Evolutionary conservation across 2,329 filamentous ascomycete species (phyloP), one percentile per base, ranked within the genome.

Genomic region (Aschersonia sp.): DNA sequence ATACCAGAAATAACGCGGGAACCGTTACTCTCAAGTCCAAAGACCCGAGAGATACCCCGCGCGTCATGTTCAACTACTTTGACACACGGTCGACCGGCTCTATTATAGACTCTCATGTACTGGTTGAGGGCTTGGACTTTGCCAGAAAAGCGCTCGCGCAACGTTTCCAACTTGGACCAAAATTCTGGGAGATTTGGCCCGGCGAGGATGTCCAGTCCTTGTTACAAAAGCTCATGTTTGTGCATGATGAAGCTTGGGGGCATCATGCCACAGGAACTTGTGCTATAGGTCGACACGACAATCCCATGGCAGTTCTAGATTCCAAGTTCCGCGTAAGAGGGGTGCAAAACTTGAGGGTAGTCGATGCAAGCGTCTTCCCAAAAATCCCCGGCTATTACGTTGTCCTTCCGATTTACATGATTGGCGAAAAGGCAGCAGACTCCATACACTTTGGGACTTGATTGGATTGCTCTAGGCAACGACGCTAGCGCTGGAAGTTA

Each of bases 21-120:
- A 73, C 70, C 1, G 81, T 87, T 4, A 71, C 62, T 4, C 72
- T 87, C 5, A 67, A 66, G 11, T 80, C 76, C 0, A 62, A 72
- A 0, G 73, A 86, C 56, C 81, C 83, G 0, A 72, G 75, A 1
- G 81, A 84, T 47, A 66, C 70, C 2, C 83, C 83, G 0, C 59
- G 72, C 6, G 82, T 86, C 53, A 66, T 67, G 46, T 83, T 81
- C 65, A 75, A 78, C 59, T 81, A 72, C 60, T 81, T 76, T 63
- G 35, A 37, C 35, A 37, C 35, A 37, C 67, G 4, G 4, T 37
- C 35, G 35, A 37, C 71, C 44, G 64, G 66, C 0, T 73, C 73
- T 29, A 63, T 58, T 22, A 65, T 69, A 30, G 72, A 74, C 6
- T 63, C 66, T 4, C 62, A 62, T 0, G 64, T 67, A 37, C 69